phyloP scores from a whole-genome alignment of 768 basidiomycete species.

The Clavaria fumosa region DNA sequence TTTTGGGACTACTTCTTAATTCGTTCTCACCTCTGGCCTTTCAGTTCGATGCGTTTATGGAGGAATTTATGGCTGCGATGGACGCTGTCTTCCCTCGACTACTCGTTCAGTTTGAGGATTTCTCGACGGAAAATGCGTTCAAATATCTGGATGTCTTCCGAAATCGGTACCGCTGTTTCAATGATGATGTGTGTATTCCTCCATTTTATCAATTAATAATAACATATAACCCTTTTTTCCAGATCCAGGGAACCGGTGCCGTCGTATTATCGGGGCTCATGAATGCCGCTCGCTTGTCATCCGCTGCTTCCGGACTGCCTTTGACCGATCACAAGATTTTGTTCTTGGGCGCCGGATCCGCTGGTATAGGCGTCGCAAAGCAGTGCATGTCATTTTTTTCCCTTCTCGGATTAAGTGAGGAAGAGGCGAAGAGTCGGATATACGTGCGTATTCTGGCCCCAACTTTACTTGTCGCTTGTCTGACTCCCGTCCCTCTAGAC shows the following conservation, averaged over 20 bases:
- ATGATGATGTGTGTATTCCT: constrained; percentile 46
- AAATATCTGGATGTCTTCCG: constrained; percentile 45
- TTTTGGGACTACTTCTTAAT: background rate
- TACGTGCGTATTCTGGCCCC: constrained; percentile 31
- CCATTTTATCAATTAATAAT: background rate
- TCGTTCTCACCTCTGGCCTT: background rate
- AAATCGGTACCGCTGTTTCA: constrained; percentile 43
- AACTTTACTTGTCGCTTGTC: constrained; percentile 9
- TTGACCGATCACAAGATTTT: constrained; percentile 66
- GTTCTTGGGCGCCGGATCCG: constrained; percentile 84
- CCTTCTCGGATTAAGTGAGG: constrained; percentile 43
- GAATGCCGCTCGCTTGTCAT: constrained; percentile 51
- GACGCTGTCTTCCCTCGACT: constrained; percentile 46
- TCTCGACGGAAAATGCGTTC: constrained; percentile 69
- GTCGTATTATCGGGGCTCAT: constrained; percentile 65
- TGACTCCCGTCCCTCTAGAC: too few species aligned
- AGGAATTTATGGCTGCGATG: constrained; percentile 61
- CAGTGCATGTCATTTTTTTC: constrained; percentile 76
- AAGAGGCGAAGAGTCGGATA: constrained; percentile 51
- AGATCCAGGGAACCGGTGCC: constrained; percentile 59
- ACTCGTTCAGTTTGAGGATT: constrained; percentile 65
- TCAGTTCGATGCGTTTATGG: constrained; percentile 61
- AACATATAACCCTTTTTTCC: background rate
- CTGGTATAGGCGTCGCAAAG: constrained; percentile 79
- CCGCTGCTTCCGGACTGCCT: constrained; percentile 35